Evolutionary conservation across 192 early-diverging fungal species (phyloP).

Genomic region (Fimicolochytrium jonesii): DNA sequence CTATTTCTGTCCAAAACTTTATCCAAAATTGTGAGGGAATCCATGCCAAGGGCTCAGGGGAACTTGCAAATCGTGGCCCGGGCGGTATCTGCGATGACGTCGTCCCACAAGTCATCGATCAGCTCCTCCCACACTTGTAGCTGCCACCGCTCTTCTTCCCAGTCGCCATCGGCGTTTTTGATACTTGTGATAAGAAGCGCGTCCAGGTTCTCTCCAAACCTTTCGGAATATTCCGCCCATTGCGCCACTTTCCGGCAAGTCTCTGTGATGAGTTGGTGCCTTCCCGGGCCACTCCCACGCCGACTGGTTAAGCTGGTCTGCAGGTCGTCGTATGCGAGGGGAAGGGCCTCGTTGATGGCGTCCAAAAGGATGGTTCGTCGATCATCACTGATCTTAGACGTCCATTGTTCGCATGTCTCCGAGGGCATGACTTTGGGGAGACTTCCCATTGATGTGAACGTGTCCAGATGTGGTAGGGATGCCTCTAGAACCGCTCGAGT

Average conservation of each 20-base stretch:
- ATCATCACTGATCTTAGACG: constrained; percentile 1
- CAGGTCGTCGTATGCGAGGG: not conserved
- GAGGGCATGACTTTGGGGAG: not conserved
- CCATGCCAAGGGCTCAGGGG: too few species aligned
- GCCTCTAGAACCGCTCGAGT: not conserved
- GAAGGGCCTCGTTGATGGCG: constrained; percentile 15
- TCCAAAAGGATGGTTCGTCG: constrained; percentile 3
- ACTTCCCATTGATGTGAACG: not conserved
- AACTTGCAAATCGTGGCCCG: too few species aligned
- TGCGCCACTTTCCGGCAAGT: not conserved
- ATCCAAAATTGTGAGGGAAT: too few species aligned
- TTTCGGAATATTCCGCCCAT: constrained; percentile 27
- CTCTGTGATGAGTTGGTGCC: constrained; percentile 4
- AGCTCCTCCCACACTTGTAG: too few species aligned
- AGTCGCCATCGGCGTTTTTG: constrained; percentile 22
- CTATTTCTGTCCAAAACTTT: too few species aligned
- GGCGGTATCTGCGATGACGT: too few species aligned
- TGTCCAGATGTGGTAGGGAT: not conserved
- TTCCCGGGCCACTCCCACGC: not conserved
- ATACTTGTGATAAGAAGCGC: constrained; percentile 32
- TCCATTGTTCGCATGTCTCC: not conserved
- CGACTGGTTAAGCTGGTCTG: not conserved
- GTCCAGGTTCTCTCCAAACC: constrained; percentile 38
- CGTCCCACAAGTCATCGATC: too few species aligned
- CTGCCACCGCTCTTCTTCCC: too few species aligned